A percentile compares a stretch with the other conserved stretches of the same genome.
Conservation (phyloP, 495 filamentous ascomycete genomes). For the Penicillium egyptiacum region DNA sequence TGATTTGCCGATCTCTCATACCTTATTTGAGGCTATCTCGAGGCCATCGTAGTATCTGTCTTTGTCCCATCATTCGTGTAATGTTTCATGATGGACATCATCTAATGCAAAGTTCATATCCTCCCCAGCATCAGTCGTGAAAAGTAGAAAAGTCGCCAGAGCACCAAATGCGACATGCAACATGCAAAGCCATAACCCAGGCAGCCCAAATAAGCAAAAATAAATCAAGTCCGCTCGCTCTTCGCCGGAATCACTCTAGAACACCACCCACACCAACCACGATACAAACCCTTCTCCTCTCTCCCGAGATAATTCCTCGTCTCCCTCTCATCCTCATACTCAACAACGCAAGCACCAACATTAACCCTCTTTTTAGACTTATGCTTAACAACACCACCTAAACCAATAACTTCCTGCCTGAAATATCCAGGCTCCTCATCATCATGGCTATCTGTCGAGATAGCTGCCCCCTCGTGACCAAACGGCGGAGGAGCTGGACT, state of each 20-base stretch:
- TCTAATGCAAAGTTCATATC: not conserved
- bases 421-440: conserved; percentile 66
- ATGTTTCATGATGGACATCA: not conserved
- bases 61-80: not conserved
- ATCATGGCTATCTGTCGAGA: conserved; percentile 30
- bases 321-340: conserved; percentile 76
- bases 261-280: conserved; percentile 57
- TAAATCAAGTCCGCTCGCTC: conserved; percentile 18
- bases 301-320: conserved; percentile 63
- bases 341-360: conserved; percentile 77
- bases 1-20: not conserved
- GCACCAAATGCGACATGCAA: conserved; percentile 2
- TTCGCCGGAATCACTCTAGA: conserved; percentile 42
- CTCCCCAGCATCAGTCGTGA: not conserved
- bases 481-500: conserved; percentile 22
- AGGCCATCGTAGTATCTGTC: not conserved
- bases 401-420: conserved; percentile 81
- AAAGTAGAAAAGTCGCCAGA: not conserved
- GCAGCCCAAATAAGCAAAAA: not conserved
- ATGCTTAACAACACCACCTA: conserved; percentile 81
- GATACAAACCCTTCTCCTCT: conserved; percentile 49
- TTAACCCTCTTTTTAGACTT: conserved; percentile 72
- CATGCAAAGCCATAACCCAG: not conserved
- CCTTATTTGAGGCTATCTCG: not conserved
- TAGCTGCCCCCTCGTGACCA: conserved; percentile 12